Base-by-base conservation (phyloP, 192 early-diverging fungal species). In the Rhizophagus prolifer region DNA sequence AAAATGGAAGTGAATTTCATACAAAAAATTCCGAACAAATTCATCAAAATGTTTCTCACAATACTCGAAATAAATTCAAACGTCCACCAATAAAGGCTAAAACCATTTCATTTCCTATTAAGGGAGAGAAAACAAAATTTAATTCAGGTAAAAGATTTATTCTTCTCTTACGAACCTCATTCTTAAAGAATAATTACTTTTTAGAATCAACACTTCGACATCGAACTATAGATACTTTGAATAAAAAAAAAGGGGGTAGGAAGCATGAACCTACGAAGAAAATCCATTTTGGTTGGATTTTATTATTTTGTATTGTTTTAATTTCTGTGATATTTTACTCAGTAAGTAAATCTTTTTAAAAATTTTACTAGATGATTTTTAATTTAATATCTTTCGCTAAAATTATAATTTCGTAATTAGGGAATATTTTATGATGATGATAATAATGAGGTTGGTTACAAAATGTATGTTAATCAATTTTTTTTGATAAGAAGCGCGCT, bases 271-370 rank as follows among this genome's bases (percentile, higher is more conserved):
- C 47, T 21, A 54, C 16, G 14, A 14, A 16, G 21, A 54, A 54
- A 54, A 54, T 65, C 80, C 79, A 76, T 28, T n/a, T n/a, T 64
- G 62, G 62, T 30, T 30, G 28, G 62, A 31, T 30, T 64, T 30
- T 64, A 31, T 64, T 64, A 30, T 1, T 14, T 16, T 64, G 10
- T 16, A 7, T 1, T 16, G 26, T 16, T 64, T 5, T 64, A 26
- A 26, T n/a, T 16, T 64, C 16, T 31, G 31, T 30, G 25, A 16
- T 34, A 4, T 64, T 30, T 31, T 30, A 13, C 25, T 19, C 16
- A 30, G 62, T 64, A 64, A 30, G 14, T 64, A 13, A 44, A 44
- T 44, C 4, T 44, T 12, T 12, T 44, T 44, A 10, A 4, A 19
- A 63, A 13, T 3, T 62, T 38, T 38, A 38, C 6, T 6, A 12